Percentiles rank a stretch among this genome's conserved stretches.
Evolutionary conservation across 352 stramenopile species (phyloP).

Genomic region (Phytophthora vignae): DNA sequence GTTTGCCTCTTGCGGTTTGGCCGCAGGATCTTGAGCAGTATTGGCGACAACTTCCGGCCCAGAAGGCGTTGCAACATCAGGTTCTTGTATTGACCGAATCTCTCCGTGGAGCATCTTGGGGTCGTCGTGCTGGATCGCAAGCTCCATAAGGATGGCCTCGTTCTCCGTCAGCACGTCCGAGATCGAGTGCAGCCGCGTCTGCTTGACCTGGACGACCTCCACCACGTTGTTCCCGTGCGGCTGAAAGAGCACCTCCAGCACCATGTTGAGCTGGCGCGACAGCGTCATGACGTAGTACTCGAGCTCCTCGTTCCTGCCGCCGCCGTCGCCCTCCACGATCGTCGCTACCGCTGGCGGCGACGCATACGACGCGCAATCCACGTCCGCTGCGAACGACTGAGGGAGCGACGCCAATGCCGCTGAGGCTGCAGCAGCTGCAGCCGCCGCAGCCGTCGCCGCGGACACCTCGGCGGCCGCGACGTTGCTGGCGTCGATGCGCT

Average conservation of each 20-base stretch:
- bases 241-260: constrained; percentile 70
- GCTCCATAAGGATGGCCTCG: constrained; percentile 63
- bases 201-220: constrained; percentile 37
- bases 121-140: constrained; percentile 30
- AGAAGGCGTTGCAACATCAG: not conserved
- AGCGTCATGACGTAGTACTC: constrained; percentile 70
- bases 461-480: constrained; percentile 20
- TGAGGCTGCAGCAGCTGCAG: constrained; percentile 19
- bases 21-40: not conserved
- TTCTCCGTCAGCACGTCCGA: constrained; percentile 70
- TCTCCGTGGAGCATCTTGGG: not conserved
- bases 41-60: not conserved
- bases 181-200: constrained; percentile 52
- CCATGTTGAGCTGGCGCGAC: constrained; percentile 64
- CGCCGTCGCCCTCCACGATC: constrained; percentile 13
- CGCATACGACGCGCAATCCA: not conserved
- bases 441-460: constrained; percentile 6
- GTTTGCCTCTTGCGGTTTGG: not conserved
- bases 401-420: constrained; percentile 24
- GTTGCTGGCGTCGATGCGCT: constrained; percentile 39
- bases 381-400: not conserved
- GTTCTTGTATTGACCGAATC: not conserved
- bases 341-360: constrained; percentile 1
- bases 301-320: constrained; percentile 48
- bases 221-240: constrained; percentile 39